Evolutionary conservation across 495 filamentous ascomycete genomes (phyloP).

Genomic region (Aspergillus baeticus): DNA sequence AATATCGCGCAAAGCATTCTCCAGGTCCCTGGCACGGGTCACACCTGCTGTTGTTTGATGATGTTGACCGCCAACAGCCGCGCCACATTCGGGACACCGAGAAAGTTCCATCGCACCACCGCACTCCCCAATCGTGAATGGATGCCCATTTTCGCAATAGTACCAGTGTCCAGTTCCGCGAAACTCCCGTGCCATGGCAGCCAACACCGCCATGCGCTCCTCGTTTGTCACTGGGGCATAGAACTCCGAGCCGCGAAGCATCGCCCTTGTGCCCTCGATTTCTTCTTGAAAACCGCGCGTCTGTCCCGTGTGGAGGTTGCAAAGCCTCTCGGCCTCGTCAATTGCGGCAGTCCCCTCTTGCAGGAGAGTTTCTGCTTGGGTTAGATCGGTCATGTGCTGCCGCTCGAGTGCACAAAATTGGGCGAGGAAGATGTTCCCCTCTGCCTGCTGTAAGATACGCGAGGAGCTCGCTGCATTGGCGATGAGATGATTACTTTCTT

Average conservation of each 20-base stretch:
- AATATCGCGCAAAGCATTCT: constrained; percentile 16
- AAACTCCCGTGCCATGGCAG: constrained; percentile 53
- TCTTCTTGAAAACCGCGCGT: constrained; percentile 13
- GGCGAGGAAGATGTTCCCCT: constrained; percentile 37
- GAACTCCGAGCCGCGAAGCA: constrained; percentile 29
- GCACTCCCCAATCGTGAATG: constrained; percentile 74
- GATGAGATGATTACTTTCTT: constrained; percentile 26
- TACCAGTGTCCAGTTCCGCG: constrained; percentile 67
- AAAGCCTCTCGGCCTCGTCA: constrained; percentile 19
- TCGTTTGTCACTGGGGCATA: constrained; percentile 44
- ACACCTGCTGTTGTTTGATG: constrained; percentile 56
- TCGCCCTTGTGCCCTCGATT: constrained; percentile 13
- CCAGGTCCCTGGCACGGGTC: constrained; percentile 46
- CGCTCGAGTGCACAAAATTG: constrained; percentile 37
- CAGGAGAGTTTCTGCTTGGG: constrained; percentile 16
- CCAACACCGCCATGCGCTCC: constrained; percentile 46
- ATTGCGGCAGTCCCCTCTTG: constrained; percentile 28
- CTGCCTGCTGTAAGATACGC: constrained; percentile 23
- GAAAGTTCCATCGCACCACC: constrained; percentile 65
- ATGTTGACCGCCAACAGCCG: constrained; percentile 56
- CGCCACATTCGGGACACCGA: constrained; percentile 64
- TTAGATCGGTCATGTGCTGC: constrained; percentile 7
- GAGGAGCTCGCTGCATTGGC: constrained; percentile 11
- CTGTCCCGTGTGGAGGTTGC: constrained; percentile 3
- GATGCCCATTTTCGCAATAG: constrained; percentile 63